phyloP scores from a whole-genome alignment of 352 stramenopile species.

The Phytophthora lateralis region DNA sequence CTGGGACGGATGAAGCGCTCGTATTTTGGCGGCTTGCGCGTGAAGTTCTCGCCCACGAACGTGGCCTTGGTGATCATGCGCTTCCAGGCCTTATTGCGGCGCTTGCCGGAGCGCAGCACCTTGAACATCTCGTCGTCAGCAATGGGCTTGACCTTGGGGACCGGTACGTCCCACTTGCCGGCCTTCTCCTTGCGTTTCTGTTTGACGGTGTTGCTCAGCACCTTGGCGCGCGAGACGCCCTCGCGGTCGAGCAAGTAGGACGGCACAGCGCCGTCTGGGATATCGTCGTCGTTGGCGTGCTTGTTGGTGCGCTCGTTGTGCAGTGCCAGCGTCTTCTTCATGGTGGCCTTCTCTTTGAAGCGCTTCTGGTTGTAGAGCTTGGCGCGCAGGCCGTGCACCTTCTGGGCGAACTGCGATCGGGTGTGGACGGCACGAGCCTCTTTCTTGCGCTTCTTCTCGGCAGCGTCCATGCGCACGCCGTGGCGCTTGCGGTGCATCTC shows the following conservation, averaged over 20 bases:
- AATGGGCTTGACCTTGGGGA: slow-evolving; percentile 98
- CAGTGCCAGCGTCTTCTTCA: slow-evolving; percentile 99
- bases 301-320: slow-evolving; percentile 99
- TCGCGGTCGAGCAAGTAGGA: slow-evolving; percentile 99
- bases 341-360: slow-evolving; percentile 99
- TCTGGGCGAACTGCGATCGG: slow-evolving; percentile 97
- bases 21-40: slow-evolving; percentile 99
- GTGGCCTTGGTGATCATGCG: slow-evolving; percentile 94
- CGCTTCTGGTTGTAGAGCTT: slow-evolving; percentile 99
- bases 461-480: slow-evolving; percentile 97
- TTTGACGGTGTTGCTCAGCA: slow-evolving; percentile 99
- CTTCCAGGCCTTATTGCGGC: slow-evolving; percentile 94
- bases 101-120: slow-evolving; percentile 96
- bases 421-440: slow-evolving; percentile 98
- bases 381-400: slow-evolving; percentile 97
- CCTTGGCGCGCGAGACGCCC: slow-evolving; percentile 98
- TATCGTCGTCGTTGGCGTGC: slow-evolving; percentile 97
- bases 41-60: slow-evolving; percentile 99
- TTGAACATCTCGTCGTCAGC: slow-evolving; percentile 99
- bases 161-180: slow-evolving; percentile 99
- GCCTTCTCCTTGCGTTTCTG: slow-evolving; percentile 99
- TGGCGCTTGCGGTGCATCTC: slow-evolving; percentile 99
- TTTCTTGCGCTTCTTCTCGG: slow-evolving; percentile 98
- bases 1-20: slow-evolving; percentile 99
- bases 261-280: slow-evolving; percentile 96